Conservation (phyloP, 148 eudicot genomes). For the Nepenthes gracilis region DNA sequence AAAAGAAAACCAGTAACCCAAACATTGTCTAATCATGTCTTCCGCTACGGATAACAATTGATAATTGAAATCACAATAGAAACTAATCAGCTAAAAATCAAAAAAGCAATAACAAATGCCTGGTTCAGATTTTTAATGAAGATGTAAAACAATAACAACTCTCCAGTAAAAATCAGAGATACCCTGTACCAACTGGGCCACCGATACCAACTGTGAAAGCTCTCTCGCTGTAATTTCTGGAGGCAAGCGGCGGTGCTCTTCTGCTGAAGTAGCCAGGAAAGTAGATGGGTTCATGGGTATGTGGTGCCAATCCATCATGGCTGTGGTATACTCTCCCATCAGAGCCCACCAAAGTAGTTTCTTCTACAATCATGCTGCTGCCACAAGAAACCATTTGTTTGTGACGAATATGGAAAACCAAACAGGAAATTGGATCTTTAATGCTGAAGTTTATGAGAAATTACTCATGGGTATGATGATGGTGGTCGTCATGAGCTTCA, state of each 20-base stretch:
- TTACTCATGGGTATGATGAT: conserved; percentile 31
- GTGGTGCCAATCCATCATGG: conserved; percentile 97
- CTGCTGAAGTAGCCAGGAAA: conserved; percentile 84
- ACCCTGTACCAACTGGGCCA: conserved; percentile 99
- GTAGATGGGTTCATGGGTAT: conserved; percentile 86
- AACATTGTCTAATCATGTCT: no score
- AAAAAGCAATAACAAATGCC: no score
- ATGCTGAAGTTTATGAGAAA: not conserved
- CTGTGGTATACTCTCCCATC: conserved; percentile 89
- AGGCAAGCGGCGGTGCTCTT: conserved; percentile 61
- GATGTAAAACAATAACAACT: no score
- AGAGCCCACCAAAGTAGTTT: conserved; percentile 44
- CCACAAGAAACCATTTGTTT: not conserved
- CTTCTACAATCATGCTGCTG: no score
- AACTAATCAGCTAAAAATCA: no score
- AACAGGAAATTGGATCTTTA: not conserved
- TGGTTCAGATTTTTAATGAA: no score
- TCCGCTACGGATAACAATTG: no score
- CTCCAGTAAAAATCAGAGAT: not conserved
- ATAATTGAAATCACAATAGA: no score
- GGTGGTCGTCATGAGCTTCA: conserved; percentile 16
- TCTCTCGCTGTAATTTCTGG: conserved; percentile 66
- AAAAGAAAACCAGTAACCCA: no score
- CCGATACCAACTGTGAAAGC: conserved; percentile 97
- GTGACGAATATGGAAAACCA: not conserved